phyloP scores from a whole-genome alignment of 2,329 filamentous ascomycete genomes.

The Sporothrix pseudoabietina region DNA sequence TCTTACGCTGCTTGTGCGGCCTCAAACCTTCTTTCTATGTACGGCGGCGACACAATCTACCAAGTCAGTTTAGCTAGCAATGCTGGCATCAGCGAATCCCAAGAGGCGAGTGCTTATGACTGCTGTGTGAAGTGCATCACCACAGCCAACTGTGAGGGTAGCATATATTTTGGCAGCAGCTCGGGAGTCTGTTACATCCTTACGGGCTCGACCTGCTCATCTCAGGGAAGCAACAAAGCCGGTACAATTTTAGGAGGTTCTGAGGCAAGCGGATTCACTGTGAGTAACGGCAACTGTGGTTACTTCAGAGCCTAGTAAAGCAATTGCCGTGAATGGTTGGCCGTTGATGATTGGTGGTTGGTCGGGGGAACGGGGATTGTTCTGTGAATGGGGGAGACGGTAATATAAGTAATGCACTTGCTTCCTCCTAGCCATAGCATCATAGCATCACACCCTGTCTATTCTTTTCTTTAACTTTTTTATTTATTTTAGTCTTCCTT shows the following conservation, averaged over 20 bases:
- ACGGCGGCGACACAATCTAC: neutral
- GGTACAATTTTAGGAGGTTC: neutral
- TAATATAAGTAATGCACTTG: too few species aligned
- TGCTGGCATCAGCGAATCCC: neutral
- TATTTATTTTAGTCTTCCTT: too few species aligned
- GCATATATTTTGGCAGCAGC: neutral
- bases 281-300: neutral
- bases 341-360: neutral
- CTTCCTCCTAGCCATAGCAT: too few species aligned
- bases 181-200: neutral
- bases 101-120: neutral
- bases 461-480: too few species aligned
- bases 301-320: neutral
- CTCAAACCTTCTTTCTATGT: neutral
- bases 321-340: neutral
- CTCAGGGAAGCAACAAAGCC: neutral
- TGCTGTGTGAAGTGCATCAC: neutral
- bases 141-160: neutral
- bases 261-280: neutral
- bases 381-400: too few species aligned
- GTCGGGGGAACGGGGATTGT: too few species aligned
- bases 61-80: neutral
- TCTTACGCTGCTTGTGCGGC: neutral
- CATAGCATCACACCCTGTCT: too few species aligned
- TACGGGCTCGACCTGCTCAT: neutral